Conservation (phyloP, 495 filamentous ascomycete species). For the Corynascus novoguineensis region DNA sequence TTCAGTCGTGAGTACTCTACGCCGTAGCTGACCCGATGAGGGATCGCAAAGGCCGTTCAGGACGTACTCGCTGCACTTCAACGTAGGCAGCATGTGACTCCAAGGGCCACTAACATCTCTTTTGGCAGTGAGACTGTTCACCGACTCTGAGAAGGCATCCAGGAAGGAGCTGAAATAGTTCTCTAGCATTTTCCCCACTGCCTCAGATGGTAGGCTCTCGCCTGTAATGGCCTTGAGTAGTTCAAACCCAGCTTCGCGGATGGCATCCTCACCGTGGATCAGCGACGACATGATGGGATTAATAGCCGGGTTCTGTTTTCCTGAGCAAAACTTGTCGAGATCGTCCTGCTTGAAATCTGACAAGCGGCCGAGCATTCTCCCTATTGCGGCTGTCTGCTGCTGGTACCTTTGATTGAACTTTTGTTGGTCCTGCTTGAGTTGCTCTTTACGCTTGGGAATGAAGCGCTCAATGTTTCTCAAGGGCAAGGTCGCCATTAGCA, state of each 20-base stretch:
- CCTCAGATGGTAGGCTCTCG: constrained; percentile 64
- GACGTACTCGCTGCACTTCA: constrained; percentile 69
- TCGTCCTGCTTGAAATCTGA: constrained; percentile 63
- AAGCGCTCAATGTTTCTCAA: constrained; percentile 72
- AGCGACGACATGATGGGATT: constrained; percentile 62
- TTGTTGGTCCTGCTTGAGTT: constrained; percentile 43
- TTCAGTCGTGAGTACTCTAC: constrained; percentile 50
- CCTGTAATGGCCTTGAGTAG: constrained; percentile 73
- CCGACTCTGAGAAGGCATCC: constrained; percentile 33
- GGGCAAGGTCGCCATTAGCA: constrained; percentile 62
- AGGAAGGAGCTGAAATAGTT: constrained; percentile 47
- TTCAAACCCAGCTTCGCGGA: constrained; percentile 69
- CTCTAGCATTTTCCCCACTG: constrained; percentile 64
- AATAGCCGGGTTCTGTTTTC: constrained; percentile 52
- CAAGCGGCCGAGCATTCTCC: constrained; percentile 67
- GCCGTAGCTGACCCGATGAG: constrained; percentile 71
- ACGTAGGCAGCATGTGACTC: constrained; percentile 61
- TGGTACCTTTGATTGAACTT: constrained; percentile 70
- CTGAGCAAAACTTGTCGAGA: constrained; percentile 59
- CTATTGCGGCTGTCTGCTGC: constrained; percentile 61
- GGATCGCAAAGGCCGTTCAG: constrained; percentile 78
- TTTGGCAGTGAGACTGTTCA: constrained; percentile 47
- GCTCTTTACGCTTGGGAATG: constrained; percentile 42
- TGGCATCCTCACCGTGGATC: constrained; percentile 59
- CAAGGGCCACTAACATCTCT: constrained; percentile 50